Percentiles rank a stretch among this genome's conserved stretches.
Conservation (phyloP, 2,329 filamentous ascomycete species). For the Fulvia fulva region DNA sequence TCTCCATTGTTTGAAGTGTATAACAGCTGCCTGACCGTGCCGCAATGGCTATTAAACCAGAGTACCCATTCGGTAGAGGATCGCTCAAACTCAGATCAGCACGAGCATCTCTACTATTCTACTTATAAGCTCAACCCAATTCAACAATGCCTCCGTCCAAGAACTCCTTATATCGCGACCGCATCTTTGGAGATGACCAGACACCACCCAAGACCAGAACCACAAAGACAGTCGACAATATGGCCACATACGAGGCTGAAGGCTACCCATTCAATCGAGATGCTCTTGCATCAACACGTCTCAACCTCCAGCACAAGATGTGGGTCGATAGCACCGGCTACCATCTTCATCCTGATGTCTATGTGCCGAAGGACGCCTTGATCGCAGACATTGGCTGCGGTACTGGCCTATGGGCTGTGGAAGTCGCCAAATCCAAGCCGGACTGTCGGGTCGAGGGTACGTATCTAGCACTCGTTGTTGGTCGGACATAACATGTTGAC, state of each 20-base stretch:
- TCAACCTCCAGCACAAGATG: conserved; percentile 32
- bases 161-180: neutral
- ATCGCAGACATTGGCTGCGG: conserved; percentile 21
- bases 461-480: neutral
- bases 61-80: neutral
- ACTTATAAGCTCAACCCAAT: neutral
- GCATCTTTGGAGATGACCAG: conserved; percentile 6
- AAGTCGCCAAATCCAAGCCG: neutral
- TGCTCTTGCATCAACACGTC: conserved; percentile 15
- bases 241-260: neutral
- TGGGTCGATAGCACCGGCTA: conserved; percentile 29
- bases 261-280: conserved; percentile 18
- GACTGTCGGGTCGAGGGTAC: neutral
- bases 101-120: neutral
- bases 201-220: neutral
- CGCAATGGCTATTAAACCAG: neutral
- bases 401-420: conserved; percentile 21
- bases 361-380: conserved; percentile 4
- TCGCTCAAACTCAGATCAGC: neutral
- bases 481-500: neutral
- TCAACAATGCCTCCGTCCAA: neutral
- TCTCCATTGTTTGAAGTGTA: neutral
- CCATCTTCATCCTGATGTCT: conserved; percentile 29
- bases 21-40: neutral
- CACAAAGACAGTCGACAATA: neutral